A percentile compares a stretch with the other conserved stretches of the same genome.
Evolutionary conservation across 1,139 yeast species (phyloP).

Genomic region (Suhomyces bolitotheri): DNA sequence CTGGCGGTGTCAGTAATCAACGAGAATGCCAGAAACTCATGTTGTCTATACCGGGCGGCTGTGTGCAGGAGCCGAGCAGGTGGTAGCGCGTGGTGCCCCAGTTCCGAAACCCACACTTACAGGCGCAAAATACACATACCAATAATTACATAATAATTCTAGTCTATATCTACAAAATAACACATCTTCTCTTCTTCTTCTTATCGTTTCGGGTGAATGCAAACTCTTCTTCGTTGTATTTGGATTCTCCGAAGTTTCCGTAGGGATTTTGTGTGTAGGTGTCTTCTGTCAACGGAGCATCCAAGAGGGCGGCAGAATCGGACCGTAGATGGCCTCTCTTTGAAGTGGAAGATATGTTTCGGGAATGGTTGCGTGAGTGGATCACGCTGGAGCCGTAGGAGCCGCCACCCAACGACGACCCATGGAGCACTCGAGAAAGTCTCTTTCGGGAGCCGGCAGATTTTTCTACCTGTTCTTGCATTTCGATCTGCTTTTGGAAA

Average conservation of each 20-base stretch:
- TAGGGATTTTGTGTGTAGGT: conserved; percentile 32
- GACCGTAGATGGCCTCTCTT: conserved; percentile 34
- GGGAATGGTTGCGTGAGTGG: conserved; percentile 12
- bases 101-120: too few species aligned
- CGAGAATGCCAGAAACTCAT: too few species aligned
- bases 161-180: conserved; percentile 31
- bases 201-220: conserved; percentile 40
- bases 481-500: conserved; percentile 36
- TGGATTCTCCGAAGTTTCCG: conserved; percentile 25
- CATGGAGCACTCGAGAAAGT: conserved; percentile 33
- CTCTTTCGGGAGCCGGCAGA: conserved; percentile 32
- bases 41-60: too few species aligned
- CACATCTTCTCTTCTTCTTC: conserved; percentile 34
- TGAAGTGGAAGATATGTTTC: conserved; percentile 16
- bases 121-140: too few species aligned
- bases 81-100: too few species aligned
- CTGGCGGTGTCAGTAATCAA: too few species aligned
- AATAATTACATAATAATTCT: too few species aligned
- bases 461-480: conserved; percentile 41
- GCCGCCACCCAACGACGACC: conserved; percentile 28
- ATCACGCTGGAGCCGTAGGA: conserved; percentile 11
- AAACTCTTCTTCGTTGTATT: conserved; percentile 45
- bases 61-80: too few species aligned
- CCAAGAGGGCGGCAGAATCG: conserved; percentile 40
- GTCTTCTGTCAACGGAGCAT: conserved; percentile 43